Evolutionary conservation across 164 flowering plant genomes (phyloP).

Genomic region (Vitis vinifera): ASM3070453v1 NC_081805.1:1584501-1585000

Average conservation of each 20-base stretch:
- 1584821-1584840: too few relatives aligned
- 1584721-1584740: constrained; percentile 4
- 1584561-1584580: constrained; percentile 77
- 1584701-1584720: constrained; percentile 24
- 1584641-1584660: constrained; percentile 95
- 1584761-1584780: not conserved
- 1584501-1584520: constrained; percentile 87
- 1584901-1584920: too few relatives aligned
- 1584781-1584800: not conserved
- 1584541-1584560: constrained; percentile 77
- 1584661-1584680: constrained; percentile 74
- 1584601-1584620: constrained; percentile 65
- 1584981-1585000: too few relatives aligned
- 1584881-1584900: too few relatives aligned
- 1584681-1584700: constrained; percentile 20
- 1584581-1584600: constrained; percentile 75
- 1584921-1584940: too few relatives aligned
- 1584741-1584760: not conserved
- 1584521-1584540: constrained; percentile 73
- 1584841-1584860: too few relatives aligned
- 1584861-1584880: too few relatives aligned
- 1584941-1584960: too few relatives aligned
- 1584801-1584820: too few relatives aligned
- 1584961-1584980: too few relatives aligned
- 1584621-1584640: constrained; percentile 87